Conservation (phyloP, 352 stramenopile species). For the Blastocystis sp. region DNA sequence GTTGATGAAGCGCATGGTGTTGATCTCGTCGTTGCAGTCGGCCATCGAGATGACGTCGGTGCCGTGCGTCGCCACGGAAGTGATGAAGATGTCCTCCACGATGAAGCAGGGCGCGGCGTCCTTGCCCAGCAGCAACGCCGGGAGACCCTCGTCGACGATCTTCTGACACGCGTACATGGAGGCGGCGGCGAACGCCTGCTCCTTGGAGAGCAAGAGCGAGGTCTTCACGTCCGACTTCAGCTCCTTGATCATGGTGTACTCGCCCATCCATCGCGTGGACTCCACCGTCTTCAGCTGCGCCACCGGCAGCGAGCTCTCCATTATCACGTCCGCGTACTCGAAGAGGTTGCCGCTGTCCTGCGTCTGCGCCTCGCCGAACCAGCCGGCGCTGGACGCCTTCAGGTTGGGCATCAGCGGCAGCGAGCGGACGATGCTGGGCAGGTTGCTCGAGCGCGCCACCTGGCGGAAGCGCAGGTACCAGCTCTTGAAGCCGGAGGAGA, state of each 20-base stretch:
- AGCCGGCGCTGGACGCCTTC: conserved; percentile 5
- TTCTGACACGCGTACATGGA: not conserved
- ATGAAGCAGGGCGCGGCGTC: not conserved
- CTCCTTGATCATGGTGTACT: conserved; percentile 18
- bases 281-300: not conserved
- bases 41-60: not conserved
- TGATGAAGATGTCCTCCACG: conserved; percentile 42
- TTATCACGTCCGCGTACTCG: conserved; percentile 21
- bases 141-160: conserved; percentile 26
- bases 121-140: not conserved
- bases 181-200: conserved; percentile 23
- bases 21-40: conserved; percentile 45
- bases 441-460: not conserved
- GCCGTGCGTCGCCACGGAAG: not conserved
- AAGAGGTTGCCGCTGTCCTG: conserved; percentile 25
- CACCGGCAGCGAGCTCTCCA: not conserved
- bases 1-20: conserved; percentile 32
- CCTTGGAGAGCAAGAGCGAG: conserved; percentile 28
- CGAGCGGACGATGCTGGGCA: conserved; percentile 14
- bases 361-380: not conserved
- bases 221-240: not conserved
- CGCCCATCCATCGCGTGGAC: not conserved
- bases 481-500: conserved; percentile 44
- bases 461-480: not conserved
- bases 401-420: conserved; percentile 26